Base-by-base conservation (phyloP, 805 yeast species). In the Kluyveromyces dobzhanskii region DNA sequence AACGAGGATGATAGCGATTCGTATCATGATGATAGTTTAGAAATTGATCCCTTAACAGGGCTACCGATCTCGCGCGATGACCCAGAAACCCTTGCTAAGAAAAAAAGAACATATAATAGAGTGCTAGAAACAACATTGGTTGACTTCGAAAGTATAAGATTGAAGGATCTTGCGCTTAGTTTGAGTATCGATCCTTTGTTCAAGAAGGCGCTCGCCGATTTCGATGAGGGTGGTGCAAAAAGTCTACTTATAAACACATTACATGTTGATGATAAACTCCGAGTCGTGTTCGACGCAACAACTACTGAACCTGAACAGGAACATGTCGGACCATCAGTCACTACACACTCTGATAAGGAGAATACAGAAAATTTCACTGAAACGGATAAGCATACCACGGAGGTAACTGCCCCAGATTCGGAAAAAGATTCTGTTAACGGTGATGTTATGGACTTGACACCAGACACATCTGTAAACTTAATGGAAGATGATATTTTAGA, bases 211-310 rank as follows among this genome's bases (percentile, higher is more conserved):
- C 62, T 82, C 36, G 76, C 86, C 0, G 88, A 81, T 38, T 82
- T 82, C 49, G 92, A 83, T 55, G 90, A 82, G 61, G 88, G 88
- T 29, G 90, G 92, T 3, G 80, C 90, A 6, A 82, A 79, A 51
- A 75, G 84, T 43, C 62, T 83, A 36, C 58, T 82, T 31, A 54
- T 80, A 44, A 82, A 82, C 45, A 74, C 84, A 0, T 66, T 82
- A 32, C 67, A 68, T 44, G 65, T 77, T 12, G 80, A 80, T 48
- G 40, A 56, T 1, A 50, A 69, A 1, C 75, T 77, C 0, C 59
- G 80, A 48, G 77, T 82, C 3, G 74, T 80, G 2, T 80, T 82
- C 51, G 90, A 79, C 51, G 85, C 85, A 19, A 65, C 64, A 6
- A 54, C 60, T 7, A 43, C 33, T 17, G 37, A 43, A 8, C 21